Evolutionary conservation across 371 early-diverging fungal species (phyloP).

Genomic region (Mortierella sp.): DNA sequence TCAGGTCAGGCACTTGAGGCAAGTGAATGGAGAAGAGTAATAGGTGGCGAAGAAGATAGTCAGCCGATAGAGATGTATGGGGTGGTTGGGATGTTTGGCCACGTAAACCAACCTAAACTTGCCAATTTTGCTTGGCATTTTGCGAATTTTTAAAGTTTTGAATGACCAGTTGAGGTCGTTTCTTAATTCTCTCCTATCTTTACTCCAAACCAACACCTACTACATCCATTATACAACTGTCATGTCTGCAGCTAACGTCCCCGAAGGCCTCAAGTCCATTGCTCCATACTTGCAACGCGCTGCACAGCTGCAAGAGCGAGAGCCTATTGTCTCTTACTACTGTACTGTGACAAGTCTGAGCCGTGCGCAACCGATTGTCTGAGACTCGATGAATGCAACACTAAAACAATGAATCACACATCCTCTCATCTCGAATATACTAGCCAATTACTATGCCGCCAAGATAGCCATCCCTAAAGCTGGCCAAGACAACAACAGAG

Average conservation of each 20-base stretch:
- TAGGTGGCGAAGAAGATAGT: background rate
- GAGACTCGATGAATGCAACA: background rate
- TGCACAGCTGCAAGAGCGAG: constrained; percentile 78
- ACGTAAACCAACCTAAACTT: background rate
- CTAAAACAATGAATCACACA: background rate
- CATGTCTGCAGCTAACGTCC: constrained; percentile 60
- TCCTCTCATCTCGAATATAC: background rate
- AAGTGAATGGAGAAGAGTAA: background rate
- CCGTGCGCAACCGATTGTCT: background rate
- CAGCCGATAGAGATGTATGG: background rate
- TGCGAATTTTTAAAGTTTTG: background rate
- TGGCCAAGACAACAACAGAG: constrained; percentile 69
- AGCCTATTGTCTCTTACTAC: constrained; percentile 93
- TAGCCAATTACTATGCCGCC: constrained; percentile 92
- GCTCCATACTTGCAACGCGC: constrained; percentile 85
- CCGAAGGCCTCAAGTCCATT: constrained; percentile 84
- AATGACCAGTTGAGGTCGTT: background rate
- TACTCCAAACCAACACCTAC: background rate
- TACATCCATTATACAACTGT: background rate
- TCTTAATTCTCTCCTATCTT: background rate
- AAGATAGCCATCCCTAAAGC: constrained; percentile 81
- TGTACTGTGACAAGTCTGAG: constrained; percentile 64
- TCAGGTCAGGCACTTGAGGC: background rate
- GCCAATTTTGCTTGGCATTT: constrained; percentile 6
- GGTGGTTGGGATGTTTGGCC: background rate